Base-by-base conservation (phyloP, 2,329 filamentous ascomycete species). In the Incumbomyces lentus region DNA sequence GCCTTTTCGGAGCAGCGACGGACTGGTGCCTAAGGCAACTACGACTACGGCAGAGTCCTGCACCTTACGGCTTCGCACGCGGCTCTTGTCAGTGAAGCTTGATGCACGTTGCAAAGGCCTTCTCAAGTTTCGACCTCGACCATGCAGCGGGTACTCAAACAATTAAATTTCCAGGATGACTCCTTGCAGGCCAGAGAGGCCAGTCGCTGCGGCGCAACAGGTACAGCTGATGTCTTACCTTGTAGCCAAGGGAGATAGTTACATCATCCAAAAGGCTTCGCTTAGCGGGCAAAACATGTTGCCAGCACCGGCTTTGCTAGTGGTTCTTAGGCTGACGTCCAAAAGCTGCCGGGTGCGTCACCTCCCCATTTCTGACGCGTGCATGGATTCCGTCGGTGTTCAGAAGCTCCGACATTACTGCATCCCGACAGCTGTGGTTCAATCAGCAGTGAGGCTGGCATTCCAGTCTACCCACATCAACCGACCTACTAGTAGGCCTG, bases 401-500 rank as follows among this genome's bases (percentile, higher is more conserved):
- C 22, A 16, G 12, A 44, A 37, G 26, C 42, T 45, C 42, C 42
- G 42, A 45, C 42, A 45, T 38, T 31, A 17, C 7, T 36, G 31
- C 17, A 37, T 13, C 16, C 13, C 5, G 22, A 26, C 5, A 26
- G 5, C 5, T 26, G 22, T 26, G 22, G 22, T 8, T 26, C 22
- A 26, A 4, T 26, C 22, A 26, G 22, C 22, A 26, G 22, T 26
- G 5, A 8, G 22, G 22, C 22, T 26, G 22, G 22, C 22, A 26
- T 26, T 26, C 8, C 22, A 26, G 8, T 4, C 8, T 26, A 8
- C 22, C 33, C 33, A 35, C 33, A 35, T n/a, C 5, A n/a, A 11
- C 13, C 31, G 17, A 26, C 33, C 42, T 45, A n/a, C n/a, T n/a
- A n/a, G n/a, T 45, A 45, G 37, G 42, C 42, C 42, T 4, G 36